These are phyloP conservation scores for Dionaea muscipula DNA, from an alignment of 179 eudicot species.

Conservation along the genomic window DNA sequence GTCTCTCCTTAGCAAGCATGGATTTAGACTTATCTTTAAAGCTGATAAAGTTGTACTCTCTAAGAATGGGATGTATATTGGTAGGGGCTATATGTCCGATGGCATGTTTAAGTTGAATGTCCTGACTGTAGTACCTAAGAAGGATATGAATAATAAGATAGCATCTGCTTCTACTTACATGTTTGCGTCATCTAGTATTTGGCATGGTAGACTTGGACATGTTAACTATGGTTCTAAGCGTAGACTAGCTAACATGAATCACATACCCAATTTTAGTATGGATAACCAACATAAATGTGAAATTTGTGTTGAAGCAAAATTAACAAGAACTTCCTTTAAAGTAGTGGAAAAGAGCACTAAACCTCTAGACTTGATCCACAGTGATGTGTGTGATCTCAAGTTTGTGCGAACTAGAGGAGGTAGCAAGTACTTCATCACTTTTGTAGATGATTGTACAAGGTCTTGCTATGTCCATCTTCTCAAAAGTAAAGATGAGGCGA, in stretches of 20 bases:
- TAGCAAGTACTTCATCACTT: conserved; percentile 1
- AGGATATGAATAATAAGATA: neutral
- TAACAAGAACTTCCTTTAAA: neutral
- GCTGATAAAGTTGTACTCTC: neutral
- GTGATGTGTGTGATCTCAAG: neutral
- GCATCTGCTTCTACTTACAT: neutral
- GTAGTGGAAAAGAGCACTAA: neutral
- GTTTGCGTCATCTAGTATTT: conserved; percentile 2
- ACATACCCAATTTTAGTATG: too few species aligned
- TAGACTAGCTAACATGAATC: neutral
- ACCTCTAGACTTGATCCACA: too few species aligned
- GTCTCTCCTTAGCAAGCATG: neutral
- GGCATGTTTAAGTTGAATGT: neutral
- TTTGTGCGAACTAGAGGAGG: neutral
- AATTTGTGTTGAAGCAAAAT: neutral
- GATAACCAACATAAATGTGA: too few species aligned
- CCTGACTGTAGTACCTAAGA: too few species aligned
- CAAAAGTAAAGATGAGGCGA: neutral
- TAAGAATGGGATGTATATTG: neutral
- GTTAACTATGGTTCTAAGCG: neutral
- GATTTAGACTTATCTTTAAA: neutral
- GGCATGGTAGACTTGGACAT: conserved; percentile 8
- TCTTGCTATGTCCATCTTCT: conserved; percentile 3
- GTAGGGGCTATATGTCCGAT: neutral
- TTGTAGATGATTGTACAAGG: conserved; percentile 1